Base-by-base conservation (phyloP, 495 filamentous ascomycete genomes). In the Geopyxis carbonaria region DNA sequence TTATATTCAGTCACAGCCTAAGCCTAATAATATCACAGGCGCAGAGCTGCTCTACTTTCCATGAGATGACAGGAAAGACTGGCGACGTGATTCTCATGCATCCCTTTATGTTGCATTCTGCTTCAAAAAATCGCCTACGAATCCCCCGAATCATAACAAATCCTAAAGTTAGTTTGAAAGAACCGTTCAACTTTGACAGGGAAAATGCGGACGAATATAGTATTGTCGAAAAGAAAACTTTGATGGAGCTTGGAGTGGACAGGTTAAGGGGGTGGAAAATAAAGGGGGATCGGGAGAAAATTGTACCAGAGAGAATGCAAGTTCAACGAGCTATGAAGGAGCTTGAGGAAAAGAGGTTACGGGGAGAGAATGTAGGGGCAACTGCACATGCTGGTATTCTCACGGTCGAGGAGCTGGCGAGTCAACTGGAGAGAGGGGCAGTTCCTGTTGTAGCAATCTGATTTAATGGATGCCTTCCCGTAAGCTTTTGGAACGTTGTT, bases 61-160 rank as follows among this genome's bases (percentile, higher is more conserved):
- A 73, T 27, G 76, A 84, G 55, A 74, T 70, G 30, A 75, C 69
- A 2, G 76, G 77, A 0, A 53, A 65, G 2, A 58, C 67, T 1
- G 76, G 78, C 10, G 78, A 83, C 47, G 74, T 81, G 11, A 70
- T 72, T 43, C 60, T 83, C 15, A 55, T 82, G 44, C 78, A 82
- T 45, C 76, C 76, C 31, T 58, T 81, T n/a, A 82, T 78, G 75
- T 58, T 78, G 42, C 76, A 82, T 57, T 70, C 68, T 4, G 67
- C 71, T 15, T 72, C 69, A 6, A 63, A 63, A 41, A 81, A 81
- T 46, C 60, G 67, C 38, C 46, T 70, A 40, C 61, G 78, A 23
- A 60, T 59, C 20, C 61, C 70, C 5, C 63, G 77, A 11, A 70
- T 80, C 46, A 81, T 80, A 54, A 83, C 75, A 30, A 85, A 83